Evolutionary conservation across 306 rosid genomes (phyloP).

Genomic region (Vicia sativa): DNA sequence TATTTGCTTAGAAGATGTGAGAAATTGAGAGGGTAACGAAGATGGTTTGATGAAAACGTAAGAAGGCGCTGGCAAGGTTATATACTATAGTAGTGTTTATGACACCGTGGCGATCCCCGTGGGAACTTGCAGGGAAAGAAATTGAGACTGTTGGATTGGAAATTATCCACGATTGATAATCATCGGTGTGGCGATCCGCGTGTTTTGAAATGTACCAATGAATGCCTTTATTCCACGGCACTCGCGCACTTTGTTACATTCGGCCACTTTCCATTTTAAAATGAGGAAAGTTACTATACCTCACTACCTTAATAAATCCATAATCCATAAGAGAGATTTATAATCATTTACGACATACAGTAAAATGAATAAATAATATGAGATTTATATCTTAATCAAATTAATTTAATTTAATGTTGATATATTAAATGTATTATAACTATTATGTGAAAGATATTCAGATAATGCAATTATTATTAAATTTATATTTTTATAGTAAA

Average conservation of each 20-base stretch:
- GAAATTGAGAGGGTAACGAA: neutral
- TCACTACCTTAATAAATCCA: too few species aligned
- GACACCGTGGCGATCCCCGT: neutral
- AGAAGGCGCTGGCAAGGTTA: neutral
- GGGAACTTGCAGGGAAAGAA: neutral
- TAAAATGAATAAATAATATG: too few species aligned
- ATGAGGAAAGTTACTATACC: neutral
- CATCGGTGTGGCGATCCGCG: slow-evolving; percentile 41
- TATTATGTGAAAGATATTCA: too few species aligned
- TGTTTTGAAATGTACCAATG: slow-evolving; percentile 3
- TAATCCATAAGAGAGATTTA: too few species aligned
- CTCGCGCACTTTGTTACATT: neutral
- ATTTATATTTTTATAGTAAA: too few species aligned
- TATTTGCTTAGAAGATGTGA: neutral
- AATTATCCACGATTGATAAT: slow-evolving; percentile 46
- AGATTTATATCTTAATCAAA: too few species aligned
- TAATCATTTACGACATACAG: too few species aligned
- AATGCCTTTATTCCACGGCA: neutral
- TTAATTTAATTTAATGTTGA: too few species aligned
- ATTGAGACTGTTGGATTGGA: slow-evolving; percentile 43
- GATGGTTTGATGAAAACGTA: neutral
- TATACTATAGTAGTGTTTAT: neutral
- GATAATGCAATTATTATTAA: too few species aligned
- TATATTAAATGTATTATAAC: too few species aligned
- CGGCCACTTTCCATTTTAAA: neutral